Evolutionary conservation across 1,284 basidiomycete species (phyloP), one percentile per base, ranked within the genome.

Genomic region (Puccinia polysora): DNA sequence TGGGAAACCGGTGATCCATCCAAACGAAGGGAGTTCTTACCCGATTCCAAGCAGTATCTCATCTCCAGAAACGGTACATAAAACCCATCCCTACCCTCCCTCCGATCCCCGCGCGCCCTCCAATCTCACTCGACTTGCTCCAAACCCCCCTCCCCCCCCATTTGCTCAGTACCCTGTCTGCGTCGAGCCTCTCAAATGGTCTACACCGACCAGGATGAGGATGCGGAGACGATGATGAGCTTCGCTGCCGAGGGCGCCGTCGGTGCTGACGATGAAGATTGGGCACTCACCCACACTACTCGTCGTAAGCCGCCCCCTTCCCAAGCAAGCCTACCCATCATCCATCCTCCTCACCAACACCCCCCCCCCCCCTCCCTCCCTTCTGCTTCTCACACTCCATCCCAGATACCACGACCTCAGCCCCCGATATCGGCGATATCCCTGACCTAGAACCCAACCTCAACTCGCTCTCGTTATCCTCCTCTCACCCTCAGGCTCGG

Each of bases 11-110:
- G 91, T 70, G 91, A 96, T 77, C 78, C 88, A 59, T 85, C 86
- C 47, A 91, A 90, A 82, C 83, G 85, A 32, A 85, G 93, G 75
- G 94, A 97, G 77, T 98, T 91, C 81, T 85, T 99, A 20, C 96
- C 95, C 0, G 79, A 84, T 3, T 91, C 95, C 82, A 98, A 96
- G 83, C 95, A 99, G 80, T 99, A 95, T 81, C 87, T 99, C 69
- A 86, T 97, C 77, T 92, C 90, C 55, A 86, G 89, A 43, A 92
- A 92, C 75, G 84, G 84, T 84, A 55, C 63, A 83, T 76, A 52
- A 55, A n/a, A 28, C 50, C 12, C 49, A 50, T 25, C 34, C 10
- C n/a, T 49, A 20, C 14, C 14, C 20, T 68, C 28, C n/a, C n/a
- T n/a, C n/a, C n/a, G n/a, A n/a, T n/a, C n/a, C n/a, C 43, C 14